These are phyloP conservation scores for Psidium friedrichsthalianum DNA, from an alignment of 345 rosid species.

Conservation along the genomic window DNA sequence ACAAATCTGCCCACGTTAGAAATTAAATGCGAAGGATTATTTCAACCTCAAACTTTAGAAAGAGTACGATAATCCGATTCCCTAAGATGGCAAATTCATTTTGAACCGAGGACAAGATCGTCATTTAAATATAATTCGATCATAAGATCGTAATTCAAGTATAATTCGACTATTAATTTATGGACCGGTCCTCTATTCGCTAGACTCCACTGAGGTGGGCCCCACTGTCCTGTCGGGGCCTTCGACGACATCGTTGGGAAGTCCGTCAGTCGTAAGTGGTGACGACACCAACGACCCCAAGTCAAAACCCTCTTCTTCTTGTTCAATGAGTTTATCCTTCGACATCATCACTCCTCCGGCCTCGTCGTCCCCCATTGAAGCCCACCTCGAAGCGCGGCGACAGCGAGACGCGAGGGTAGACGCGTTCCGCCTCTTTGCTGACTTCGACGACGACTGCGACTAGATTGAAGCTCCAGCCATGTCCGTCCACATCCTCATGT, in stretches of 20 bases:
- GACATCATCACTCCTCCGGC: neutral
- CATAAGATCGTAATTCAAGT: too few species aligned
- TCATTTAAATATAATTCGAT: neutral
- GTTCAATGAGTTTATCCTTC: neutral
- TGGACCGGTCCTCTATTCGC: neutral
- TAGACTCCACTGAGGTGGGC: neutral
- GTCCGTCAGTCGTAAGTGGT: neutral
- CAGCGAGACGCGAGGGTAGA: neutral
- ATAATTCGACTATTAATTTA: too few species aligned
- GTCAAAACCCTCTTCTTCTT: neutral
- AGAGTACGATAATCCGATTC: too few species aligned
- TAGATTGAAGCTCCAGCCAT: neutral
- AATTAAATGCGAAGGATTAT: too few species aligned
- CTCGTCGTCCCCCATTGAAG: neutral
- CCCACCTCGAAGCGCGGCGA: neutral
- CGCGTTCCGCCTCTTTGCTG: neutral
- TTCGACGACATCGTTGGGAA: neutral
- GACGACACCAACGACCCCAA: neutral
- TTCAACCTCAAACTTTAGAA: too few species aligned
- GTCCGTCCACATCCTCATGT: conserved; percentile 35
- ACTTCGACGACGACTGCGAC: neutral
- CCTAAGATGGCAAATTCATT: neutral
- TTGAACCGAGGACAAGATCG: neutral
- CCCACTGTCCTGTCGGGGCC: neutral
- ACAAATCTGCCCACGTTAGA: too few species aligned